Evolutionary conservation across 768 basidiomycete genomes (phyloP), one percentile per base, ranked within the genome.

Genomic region (Clitopilus passeckerianus): DNA sequence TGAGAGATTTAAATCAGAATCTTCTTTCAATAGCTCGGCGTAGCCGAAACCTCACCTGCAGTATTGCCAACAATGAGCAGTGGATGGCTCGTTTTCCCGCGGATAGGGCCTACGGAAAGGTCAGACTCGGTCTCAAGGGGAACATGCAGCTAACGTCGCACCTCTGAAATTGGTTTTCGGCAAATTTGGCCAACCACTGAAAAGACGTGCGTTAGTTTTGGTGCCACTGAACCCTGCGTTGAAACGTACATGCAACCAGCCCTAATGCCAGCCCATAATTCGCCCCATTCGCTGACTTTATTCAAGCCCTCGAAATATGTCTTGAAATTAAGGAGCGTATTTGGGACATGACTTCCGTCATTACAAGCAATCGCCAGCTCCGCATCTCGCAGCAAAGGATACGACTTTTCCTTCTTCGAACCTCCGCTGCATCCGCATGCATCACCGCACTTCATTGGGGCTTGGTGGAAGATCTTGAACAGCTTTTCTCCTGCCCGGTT

Each of bases 291-390:
- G 0, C 70, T 73, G 1, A 54, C 57, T 34, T 66, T 60, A n/a
- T 55, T 63, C 24, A 71, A 59, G 27, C 67, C 58, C 1, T 67
- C 55, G 24, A 67, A 71, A 57, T 71, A 72, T n/a, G 68, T 57
- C 46, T 73, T 61, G 9, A 71, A 59, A 14, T 70, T 69, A 20
- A 67, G 62, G 5, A 76, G 58, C 34, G 66, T 60, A 2, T 57
- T 57, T 1, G 74, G 70, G 1, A 77, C 64, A 5, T 66, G 52
- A 27, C 67, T 64, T 4, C 75, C 76, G 57, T 78, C 77, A 53
- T 73, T 74, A 59, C 76, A 77, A 5, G 65, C 6, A 30, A 77
- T 67, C 0, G 72, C 68, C 0, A 56, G 46, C 34, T 37, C 41
- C 16, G 67, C 66, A 20, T 74, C 71, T 20, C 37, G 34, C 3